Evolutionary conservation across 768 basidiomycete species (phyloP), one percentile per base, ranked within the genome.

Genomic region (Boletus pseudopeckii): DNA sequence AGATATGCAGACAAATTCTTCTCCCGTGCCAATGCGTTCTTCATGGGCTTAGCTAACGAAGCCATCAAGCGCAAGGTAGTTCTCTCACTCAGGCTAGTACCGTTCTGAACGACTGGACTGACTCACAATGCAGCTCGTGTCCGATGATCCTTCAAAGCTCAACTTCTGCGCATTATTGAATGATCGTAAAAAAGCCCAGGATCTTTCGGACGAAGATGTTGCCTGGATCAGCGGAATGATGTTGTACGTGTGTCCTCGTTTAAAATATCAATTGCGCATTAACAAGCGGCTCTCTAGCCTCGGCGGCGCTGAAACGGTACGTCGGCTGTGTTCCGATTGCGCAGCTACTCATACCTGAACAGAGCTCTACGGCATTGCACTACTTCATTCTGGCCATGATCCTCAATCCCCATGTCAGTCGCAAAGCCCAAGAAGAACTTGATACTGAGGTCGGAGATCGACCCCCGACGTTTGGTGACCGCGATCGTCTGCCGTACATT

Each of bases 141-240:
- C 9, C 0, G 45, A 53, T 33, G 55, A 56, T 38, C 50, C 51
- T 11, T 42, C 46, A 20, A 53, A 33, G 24, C 28, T 42, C 32
- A 55, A 47, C 45, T 52, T 55, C 34, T 55, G 54, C 10, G 50
- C 50, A 5, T 5, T 26, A 18, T 28, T 56, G 28, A 53, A 56
- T 32, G 51, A 53, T 14, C 39, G 41, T 6, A 56, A 56, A 42
- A 18, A 43, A 17, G 24, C 20, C 13, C 36, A 48, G 28, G 30
- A 34, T 13, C 45, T 55, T 10, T 52, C 50, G 5, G 55, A 56
- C 30, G 55, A 52, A 30, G 55, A 53, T 33, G 55, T 56, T 33
- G 55, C 54, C 5, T 55, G 54, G 54, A 52, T 47, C 6, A 47
- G 50, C 9, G 54, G 50, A 9, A 42, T 46, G 45, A 56, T 48